Base-by-base conservation (phyloP, 2,329 filamentous ascomycete genomes). In the Apiospora rasikravindrae region DNA sequence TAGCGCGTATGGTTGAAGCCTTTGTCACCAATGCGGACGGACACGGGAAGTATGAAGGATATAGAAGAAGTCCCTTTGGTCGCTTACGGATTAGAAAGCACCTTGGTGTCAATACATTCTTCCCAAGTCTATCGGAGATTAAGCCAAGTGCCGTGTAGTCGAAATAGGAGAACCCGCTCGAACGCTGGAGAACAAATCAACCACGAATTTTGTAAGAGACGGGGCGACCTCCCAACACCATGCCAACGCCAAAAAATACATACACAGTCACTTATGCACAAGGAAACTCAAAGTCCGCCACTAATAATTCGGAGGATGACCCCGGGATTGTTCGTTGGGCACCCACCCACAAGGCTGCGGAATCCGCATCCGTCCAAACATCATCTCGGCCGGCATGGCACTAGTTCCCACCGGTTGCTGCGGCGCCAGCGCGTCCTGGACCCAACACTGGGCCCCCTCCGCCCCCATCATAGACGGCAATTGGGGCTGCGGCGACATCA, bases 271-370 rank as follows among this genome's bases (percentile, higher is more conserved):
- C 33, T 37, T 16, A 22, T 29, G 6, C 53, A n/a, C 29, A 33
- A 0, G 1, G 22, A 61, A 22, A 14, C 53, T 2, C 14, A n/a
- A 64, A 64, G 5, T 3, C 8, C 29, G 13, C 5, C 1, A 64
- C 33, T 40, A 37, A 64, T 2, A 16, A 14, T 33, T 40, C 16
- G 3, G 57, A 13, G 53, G 33, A n/a, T 10, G 33, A 8, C 53
- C 29, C 19, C 57, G 19, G 40, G 40, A 22, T 11, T 64, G 57
- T 22, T 64, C 57, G 14, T 64, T 19, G 44, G 67, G 11, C 2
- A 33, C 67, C 67, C 67, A 69, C 22, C 67, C 67, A 14, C 67
- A 69, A 26, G 67, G 67, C 44, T 69, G 44, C 16, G 26, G 44
- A n/a, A 40, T 49, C 24, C 44, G 67, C 67, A 69, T 49, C 26